A percentile compares a stretch with the other conserved stretches of the same genome.
phyloP scores from a whole-genome alignment of 2,329 filamentous ascomycete species.

The Pezicula rhizophila region DNA sequence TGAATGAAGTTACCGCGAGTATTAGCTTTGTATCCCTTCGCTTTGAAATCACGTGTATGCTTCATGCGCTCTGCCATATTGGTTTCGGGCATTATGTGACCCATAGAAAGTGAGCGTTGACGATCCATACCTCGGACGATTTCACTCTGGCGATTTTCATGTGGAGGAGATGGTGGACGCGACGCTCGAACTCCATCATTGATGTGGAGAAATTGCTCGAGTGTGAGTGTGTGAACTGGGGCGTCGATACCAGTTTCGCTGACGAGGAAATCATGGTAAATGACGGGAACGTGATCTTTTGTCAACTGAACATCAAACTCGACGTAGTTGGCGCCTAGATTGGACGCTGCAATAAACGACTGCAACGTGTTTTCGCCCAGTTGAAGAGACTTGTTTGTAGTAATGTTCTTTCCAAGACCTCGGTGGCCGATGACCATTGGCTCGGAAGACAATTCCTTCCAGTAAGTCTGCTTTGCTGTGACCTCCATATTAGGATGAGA shows the following conservation, averaged over 20 bases:
- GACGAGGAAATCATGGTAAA: slow-evolving; percentile 97
- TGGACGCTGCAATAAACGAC: slow-evolving; percentile 94
- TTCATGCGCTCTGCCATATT: slow-evolving; percentile 78
- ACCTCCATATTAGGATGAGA: slow-evolving; percentile 90
- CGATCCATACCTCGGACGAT: slow-evolving; percentile 23
- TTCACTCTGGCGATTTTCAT: slow-evolving; percentile 16
- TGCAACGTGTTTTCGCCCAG: slow-evolving; percentile 93
- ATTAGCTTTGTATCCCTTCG: slow-evolving; percentile 93
- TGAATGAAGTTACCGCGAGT: slow-evolving; percentile 92
- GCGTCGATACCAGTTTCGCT: slow-evolving; percentile 97
- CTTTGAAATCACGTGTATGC: slow-evolving; percentile 91
- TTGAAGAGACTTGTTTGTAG: slow-evolving; percentile 79
- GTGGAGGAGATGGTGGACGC: slow-evolving; percentile 38
- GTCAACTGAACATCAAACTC: slow-evolving; percentile 90
- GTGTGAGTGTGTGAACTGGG: slow-evolving; percentile 86
- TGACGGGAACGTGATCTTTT: slow-evolving; percentile 97
- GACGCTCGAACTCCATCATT: slow-evolving; percentile 43
- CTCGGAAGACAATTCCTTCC: slow-evolving; percentile 76
- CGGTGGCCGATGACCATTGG: slow-evolving; percentile 74
- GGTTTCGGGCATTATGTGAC: slow-evolving; percentile 17
- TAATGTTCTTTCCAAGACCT: slow-evolving; percentile 84
- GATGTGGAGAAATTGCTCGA: slow-evolving; percentile 93
- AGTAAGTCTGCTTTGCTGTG: slow-evolving; percentile 87
- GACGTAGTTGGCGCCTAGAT: slow-evolving; percentile 73
- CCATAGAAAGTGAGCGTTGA: slow-evolving; percentile 29